phyloP scores from a whole-genome alignment of 2,329 filamentous ascomycete species.

The Diaporthe sp. region DNA sequence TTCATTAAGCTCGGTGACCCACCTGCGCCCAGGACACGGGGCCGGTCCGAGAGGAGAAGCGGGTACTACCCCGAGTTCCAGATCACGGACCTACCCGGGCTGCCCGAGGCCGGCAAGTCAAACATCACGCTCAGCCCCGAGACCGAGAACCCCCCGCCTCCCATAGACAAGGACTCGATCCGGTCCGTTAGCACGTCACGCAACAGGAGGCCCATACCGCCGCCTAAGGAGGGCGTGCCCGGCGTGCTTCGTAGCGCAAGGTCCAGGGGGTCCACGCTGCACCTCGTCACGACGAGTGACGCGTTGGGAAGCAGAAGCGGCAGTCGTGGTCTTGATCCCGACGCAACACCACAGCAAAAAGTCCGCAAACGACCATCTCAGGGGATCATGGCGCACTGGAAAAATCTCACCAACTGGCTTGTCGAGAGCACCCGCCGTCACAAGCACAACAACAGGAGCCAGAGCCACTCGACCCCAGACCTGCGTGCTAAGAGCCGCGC shows the following conservation, averaged over 20 bases:
- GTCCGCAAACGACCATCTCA: slow-evolving; percentile 70
- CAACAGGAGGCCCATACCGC: slow-evolving; percentile 81
- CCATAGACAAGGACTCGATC: slow-evolving; percentile 83
- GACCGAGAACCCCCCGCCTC: slow-evolving; percentile 72
- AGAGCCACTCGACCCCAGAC: slow-evolving; percentile 72
- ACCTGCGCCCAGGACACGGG: slow-evolving; percentile 76
- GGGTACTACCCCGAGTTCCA: slow-evolving; percentile 74
- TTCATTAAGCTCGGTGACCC: slow-evolving; percentile 60
- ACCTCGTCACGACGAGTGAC: slow-evolving; percentile 80
- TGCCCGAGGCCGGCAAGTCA: slow-evolving; percentile 73
- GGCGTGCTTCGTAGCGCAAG: slow-evolving; percentile 75
- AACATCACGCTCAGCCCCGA: slow-evolving; percentile 60
- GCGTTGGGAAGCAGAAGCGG: slow-evolving; percentile 56
- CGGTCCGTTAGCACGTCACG: slow-evolving; percentile 84
- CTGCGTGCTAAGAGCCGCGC: slow-evolving; percentile 65
- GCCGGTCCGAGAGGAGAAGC: slow-evolving; percentile 83
- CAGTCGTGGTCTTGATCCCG: slow-evolving; percentile 48
- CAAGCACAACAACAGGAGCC: slow-evolving; percentile 62
- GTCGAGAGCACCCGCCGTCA: slow-evolving; percentile 70
- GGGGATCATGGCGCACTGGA: slow-evolving; percentile 72
- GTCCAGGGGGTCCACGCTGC: slow-evolving; percentile 86
- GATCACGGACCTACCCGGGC: slow-evolving; percentile 80
- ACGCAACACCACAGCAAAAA: slow-evolving; percentile 56
- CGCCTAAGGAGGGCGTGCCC: slow-evolving; percentile 84
- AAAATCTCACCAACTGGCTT: slow-evolving; percentile 75